Evolutionary conservation across 148 eudicot genomes (phyloP).

Genomic region (Beta vulgaris): DNA sequence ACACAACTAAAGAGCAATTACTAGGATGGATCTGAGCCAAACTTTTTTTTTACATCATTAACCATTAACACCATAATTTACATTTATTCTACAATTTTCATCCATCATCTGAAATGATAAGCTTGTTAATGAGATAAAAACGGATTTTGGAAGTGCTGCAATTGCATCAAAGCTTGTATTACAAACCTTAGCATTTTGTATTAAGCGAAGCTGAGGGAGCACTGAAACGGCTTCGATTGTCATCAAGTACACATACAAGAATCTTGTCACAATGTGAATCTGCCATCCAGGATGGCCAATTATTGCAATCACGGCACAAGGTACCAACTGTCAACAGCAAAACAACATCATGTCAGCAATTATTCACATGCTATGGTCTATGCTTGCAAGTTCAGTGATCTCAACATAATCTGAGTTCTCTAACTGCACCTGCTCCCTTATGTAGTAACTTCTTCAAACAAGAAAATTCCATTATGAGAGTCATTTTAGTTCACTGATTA

Average conservation of each 20-base stretch:
- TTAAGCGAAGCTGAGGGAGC: conserved; percentile 80
- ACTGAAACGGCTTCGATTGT: conserved; percentile 74
- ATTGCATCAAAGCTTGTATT: neutral
- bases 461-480: too few relatives aligned
- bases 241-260: conserved; percentile 58
- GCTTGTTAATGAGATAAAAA: too few relatives aligned
- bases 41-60: too few relatives aligned
- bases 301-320: conserved; percentile 58
- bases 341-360: neutral
- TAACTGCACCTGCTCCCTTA: too few relatives aligned
- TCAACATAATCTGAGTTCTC: too few relatives aligned
- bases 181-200: conserved; percentile 80
- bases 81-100: neutral
- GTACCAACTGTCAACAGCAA: conserved; percentile 48
- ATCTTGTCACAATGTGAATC: conserved; percentile 12
- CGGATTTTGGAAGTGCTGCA: too few relatives aligned
- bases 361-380: neutral
- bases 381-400: too few relatives aligned
- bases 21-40: too few relatives aligned
- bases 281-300: conserved; percentile 50
- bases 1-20: too few relatives aligned
- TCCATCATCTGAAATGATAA: neutral
- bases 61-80: too few relatives aligned
- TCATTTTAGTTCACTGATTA: neutral
- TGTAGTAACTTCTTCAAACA: too few relatives aligned